These are phyloP conservation scores for Sarocladium oryzae DNA, from an alignment of 2,329 filamentous ascomycete species.

Conservation along the genomic window DNA sequence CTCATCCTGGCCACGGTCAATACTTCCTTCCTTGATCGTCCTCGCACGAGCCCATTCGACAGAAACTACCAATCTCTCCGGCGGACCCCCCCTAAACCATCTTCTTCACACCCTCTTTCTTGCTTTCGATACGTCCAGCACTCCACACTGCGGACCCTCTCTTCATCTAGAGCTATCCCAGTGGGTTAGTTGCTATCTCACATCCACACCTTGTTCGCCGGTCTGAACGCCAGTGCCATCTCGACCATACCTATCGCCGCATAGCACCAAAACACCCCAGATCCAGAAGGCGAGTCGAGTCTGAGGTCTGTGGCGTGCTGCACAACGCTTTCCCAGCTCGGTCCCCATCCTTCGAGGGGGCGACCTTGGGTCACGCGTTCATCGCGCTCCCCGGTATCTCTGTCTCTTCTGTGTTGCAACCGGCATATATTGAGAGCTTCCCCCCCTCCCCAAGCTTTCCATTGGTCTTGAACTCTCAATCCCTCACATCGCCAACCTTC, in stretches of 20 bases:
- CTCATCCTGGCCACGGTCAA: neutral
- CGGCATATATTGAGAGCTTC: neutral
- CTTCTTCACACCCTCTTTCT: conserved; percentile 8
- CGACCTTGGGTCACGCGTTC: conserved; percentile 2
- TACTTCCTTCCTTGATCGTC: neutral
- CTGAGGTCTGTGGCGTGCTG: neutral
- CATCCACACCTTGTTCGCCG: conserved; percentile 1
- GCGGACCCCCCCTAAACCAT: neutral
- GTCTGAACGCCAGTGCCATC: neutral
- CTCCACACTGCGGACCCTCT: conserved; percentile 2
- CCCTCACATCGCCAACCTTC: neutral
- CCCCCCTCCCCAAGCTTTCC: neutral
- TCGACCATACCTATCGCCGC: neutral
- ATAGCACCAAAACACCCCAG: neutral
- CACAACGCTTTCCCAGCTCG: neutral
- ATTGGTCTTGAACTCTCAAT: neutral
- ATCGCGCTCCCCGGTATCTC: neutral
- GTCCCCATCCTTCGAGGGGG: neutral
- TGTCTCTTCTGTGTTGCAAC: neutral
- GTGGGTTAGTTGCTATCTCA: conserved; percentile 1
- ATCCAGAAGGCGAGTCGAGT: neutral
- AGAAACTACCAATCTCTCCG: neutral
- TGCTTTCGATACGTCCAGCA: too few species aligned
- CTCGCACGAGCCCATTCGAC: neutral
- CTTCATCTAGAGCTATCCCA: neutral